Base-by-base conservation (phyloP, 805 yeast species). In the Grigorovia jiainica region DNA sequence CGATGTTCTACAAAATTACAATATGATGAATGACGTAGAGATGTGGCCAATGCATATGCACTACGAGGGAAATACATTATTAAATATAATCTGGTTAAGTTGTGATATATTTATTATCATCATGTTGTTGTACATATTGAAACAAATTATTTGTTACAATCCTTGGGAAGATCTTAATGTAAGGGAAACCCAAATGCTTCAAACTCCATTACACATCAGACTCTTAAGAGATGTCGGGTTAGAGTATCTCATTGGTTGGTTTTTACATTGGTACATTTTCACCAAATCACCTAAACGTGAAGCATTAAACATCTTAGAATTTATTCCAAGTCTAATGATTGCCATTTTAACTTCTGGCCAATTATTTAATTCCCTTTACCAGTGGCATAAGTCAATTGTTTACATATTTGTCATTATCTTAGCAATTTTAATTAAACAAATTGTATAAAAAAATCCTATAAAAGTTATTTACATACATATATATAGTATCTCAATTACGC, bases 201-300 rank as follows among this genome's bases (percentile, higher is more conserved):
- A 17, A n/a, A n/a, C 19, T 34, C 32, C 40, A 15, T n/a, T 42
- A 11, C n/a, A 37, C 20, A 21, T 23, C 4, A 9, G 33, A 16
- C 31, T 53, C 13, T 47, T 49, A 20, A 23, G 41, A 27, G 52
- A 50, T 17, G 41, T 47, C 27, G 47, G 53, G 3, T 1, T 44
- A 1, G 59, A 59, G 39, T 50, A 46, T 16, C 23, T 45, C 17
- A 7, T 53, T 5, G 65, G 61, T 7, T 60, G 64, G 64, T 38
- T 57, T 5, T 17, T 58, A 16, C 61, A 57, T 40, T 56, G 43
- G 31, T 47, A 47, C 25, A 47, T 53, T n/a, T 56, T 55, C 35
- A 29, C 43, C 15, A 43, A 47, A 33, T 45, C 50, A 18, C 44
- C 54, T 15, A 53, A 36, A 6, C 35, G 29, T 15, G 21, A 32